phyloP scores from a whole-genome alignment of 768 basidiomycete genomes.

The Trametes maxima region DNA sequence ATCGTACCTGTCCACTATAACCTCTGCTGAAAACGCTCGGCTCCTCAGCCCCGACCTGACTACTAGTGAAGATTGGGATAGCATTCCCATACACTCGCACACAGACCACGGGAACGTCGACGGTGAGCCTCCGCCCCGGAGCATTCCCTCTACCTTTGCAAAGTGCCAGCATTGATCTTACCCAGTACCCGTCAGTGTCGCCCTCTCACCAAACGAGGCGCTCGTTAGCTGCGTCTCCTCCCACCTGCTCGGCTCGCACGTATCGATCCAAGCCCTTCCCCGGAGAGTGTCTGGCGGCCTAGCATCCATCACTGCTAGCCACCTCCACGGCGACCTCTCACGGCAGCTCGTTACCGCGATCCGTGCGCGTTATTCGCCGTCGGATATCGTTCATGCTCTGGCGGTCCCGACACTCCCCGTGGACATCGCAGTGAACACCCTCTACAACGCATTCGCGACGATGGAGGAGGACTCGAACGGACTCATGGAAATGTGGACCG shows the following conservation, averaged over 20 bases:
- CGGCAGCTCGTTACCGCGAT: slow-evolving; percentile 44
- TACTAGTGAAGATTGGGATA: slow-evolving; percentile 54
- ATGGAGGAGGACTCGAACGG: slow-evolving; percentile 50
- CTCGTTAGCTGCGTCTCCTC: slow-evolving; percentile 58
- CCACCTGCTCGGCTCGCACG: slow-evolving; percentile 29
- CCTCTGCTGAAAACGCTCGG: not conserved
- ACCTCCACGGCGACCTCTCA: slow-evolving; percentile 22
- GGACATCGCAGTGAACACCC: slow-evolving; percentile 46
- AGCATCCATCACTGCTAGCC: not conserved
- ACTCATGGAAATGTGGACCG: slow-evolving; percentile 42
- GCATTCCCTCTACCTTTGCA: not conserved
- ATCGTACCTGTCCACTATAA: not conserved
- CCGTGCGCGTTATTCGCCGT: slow-evolving; percentile 51
- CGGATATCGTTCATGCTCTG: slow-evolving; percentile 63
- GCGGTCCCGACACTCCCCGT: slow-evolving; percentile 44
- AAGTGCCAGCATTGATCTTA: not conserved
- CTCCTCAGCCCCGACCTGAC: slow-evolving; percentile 51
- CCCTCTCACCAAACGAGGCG: slow-evolving; percentile 59
- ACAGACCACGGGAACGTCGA: slow-evolving; percentile 32
- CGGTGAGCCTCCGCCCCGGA: not conserved
- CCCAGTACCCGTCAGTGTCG: slow-evolving; percentile 60
- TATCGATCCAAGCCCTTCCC: slow-evolving; percentile 27
- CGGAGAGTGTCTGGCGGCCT: slow-evolving; percentile 12
- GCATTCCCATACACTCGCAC: slow-evolving; percentile 47
- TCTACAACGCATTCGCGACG: slow-evolving; percentile 49